A percentile compares a stretch with the other conserved stretches of the same genome.
phyloP scores from a whole-genome alignment of 257 asterid species.

The Petunia axillaris region DNA sequence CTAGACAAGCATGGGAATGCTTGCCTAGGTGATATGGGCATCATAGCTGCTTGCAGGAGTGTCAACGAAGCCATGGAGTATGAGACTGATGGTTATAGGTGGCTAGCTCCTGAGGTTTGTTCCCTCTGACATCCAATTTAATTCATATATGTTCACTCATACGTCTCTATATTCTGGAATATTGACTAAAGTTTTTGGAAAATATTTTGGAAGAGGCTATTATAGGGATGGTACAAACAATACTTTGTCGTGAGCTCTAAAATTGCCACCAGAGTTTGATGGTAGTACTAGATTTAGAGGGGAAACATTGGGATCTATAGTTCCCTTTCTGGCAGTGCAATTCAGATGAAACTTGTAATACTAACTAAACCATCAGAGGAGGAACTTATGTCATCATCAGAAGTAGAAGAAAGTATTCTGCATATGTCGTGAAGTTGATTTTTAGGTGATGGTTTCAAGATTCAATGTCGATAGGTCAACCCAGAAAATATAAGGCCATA shows the following conservation, averaged over 20 bases:
- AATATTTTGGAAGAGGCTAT: neutral
- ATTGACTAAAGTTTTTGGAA: neutral
- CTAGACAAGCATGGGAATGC: conserved; percentile 84
- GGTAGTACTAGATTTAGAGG: neutral
- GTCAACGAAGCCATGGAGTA: conserved; percentile 90
- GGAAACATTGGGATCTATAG: neutral
- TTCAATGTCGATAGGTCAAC: conserved; percentile 3
- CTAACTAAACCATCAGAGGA: neutral
- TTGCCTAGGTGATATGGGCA: conserved; percentile 97
- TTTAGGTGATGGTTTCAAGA: neutral
- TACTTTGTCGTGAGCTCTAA: neutral
- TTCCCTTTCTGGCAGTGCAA: neutral
- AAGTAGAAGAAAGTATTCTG: neutral
- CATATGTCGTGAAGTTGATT: conserved; percentile 10
- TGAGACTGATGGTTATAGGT: conserved; percentile 96
- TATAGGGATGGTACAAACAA: conserved; percentile 11
- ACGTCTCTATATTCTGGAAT: conserved; percentile 20
- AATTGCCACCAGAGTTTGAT: neutral
- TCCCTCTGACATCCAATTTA: conserved; percentile 19
- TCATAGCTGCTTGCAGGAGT: conserved; percentile 85
- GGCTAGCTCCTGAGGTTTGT: conserved; percentile 99
- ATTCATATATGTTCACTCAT: conserved; percentile 10
- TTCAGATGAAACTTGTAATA: conserved; percentile 13
- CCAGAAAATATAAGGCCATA: neutral
- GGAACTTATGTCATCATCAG: neutral